Percentiles rank a stretch among this genome's conserved stretches.
These are phyloP conservation scores for Colletotrichum sp. DNA, from an alignment of 2,329 filamentous ascomycete genomes.

Conservation along the genomic window DNA sequence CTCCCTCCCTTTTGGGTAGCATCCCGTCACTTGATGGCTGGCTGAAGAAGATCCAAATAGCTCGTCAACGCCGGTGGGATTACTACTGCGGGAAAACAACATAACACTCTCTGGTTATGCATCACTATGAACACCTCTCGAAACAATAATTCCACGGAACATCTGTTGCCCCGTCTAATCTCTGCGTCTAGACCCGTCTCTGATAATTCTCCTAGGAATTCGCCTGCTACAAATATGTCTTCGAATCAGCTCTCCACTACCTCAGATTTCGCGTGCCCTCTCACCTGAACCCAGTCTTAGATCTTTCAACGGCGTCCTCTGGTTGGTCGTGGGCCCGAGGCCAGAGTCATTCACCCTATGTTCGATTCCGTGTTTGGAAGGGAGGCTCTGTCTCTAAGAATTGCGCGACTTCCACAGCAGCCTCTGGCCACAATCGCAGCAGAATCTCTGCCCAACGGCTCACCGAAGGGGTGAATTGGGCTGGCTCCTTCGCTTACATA, in stretches of 20 bases:
- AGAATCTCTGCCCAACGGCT: slow-evolving; percentile 31
- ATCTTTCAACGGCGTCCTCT: slow-evolving; percentile 18
- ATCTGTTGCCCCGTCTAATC: background rate
- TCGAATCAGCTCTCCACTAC: background rate
- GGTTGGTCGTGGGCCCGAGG: slow-evolving; percentile 30
- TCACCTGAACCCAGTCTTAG: slow-evolving; percentile 8
- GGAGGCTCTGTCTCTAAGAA: slow-evolving; percentile 22
- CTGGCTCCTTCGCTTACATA: background rate
- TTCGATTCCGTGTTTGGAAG: slow-evolving; percentile 21
- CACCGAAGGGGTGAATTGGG: slow-evolving; percentile 27
- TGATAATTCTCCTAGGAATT: background rate
- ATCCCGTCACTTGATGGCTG: background rate
- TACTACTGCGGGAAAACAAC: background rate
- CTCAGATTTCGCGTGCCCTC: background rate
- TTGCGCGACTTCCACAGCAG: slow-evolving; percentile 24
- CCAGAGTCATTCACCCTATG: slow-evolving; percentile 33
- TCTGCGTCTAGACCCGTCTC: background rate
- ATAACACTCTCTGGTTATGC: background rate
- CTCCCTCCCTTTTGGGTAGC: background rate
- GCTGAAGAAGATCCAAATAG: background rate
- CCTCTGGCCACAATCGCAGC: background rate
- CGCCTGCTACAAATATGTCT: background rate
- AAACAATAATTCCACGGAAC: background rate
- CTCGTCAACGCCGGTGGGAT: background rate
- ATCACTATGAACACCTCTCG: background rate